Evolutionary conservation across 768 basidiomycete genomes (phyloP), one percentile per base, ranked within the genome.

Genomic region (Rhizopogon vesiculosus): DNA sequence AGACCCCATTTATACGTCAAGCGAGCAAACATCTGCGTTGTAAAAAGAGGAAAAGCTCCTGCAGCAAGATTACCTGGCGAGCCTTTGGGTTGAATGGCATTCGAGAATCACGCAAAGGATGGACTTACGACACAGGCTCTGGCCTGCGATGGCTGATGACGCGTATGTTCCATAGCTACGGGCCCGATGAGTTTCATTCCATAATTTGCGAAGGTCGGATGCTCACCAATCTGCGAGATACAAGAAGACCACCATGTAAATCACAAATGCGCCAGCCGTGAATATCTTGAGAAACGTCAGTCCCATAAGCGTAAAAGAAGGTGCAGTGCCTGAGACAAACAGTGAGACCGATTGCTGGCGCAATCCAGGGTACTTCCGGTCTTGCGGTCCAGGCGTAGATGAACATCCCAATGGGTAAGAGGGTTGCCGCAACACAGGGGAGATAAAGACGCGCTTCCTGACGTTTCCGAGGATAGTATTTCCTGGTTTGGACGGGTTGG

Each of bases 301-400:
- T 40, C 22, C 19, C 22, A 12, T 3, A 66, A 45, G 6, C 18
- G 31, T 51, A 12, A 25, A 25, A 0, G 12, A 31, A 29, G 42
- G 13, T 19, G 22, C 22, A 9, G 28, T 12, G 19, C 18, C 15
- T 22, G 39, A 41, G 28, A 59, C 53, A 49, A 44, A 25, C 57
- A 8, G 45, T 45, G 15, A 58, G 45, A 13, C 57, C 57, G 5
- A 56, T 51, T 18, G 42, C 40, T 16, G 57, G 57, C 2, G 7
- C 82, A 40, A 85, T 80, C 86, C 86, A 88, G 52, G 74, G 80
- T 5, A 86, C 72, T 4, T 58, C 59, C 0, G 76, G 57, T 59
- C 76, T 80, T n/a, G 80, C 78, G 16, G 82, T 80, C 81, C 84
- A 87, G 0, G 83, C 86, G 60, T 82, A 89, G n/a, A 88, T 80